Evolutionary conservation across 768 basidiomycete species (phyloP), one percentile per base, ranked within the genome.

Genomic region (Leccinum longicurvipes): DNA sequence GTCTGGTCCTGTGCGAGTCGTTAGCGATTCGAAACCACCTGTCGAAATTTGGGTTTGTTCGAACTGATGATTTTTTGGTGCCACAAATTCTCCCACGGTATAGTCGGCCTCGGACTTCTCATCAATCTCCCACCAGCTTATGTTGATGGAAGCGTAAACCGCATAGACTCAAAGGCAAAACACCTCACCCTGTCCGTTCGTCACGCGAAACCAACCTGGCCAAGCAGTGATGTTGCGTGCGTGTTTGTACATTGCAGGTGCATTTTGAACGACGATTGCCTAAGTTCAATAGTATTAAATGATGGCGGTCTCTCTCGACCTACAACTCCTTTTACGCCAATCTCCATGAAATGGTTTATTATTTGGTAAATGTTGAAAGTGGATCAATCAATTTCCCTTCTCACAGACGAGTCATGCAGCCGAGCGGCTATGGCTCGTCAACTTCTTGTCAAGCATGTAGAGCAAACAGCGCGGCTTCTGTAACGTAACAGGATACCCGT

Each of bases 401-500:
- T 12, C 21, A 3, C 11, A 19, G 9, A 19, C 10, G 9, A 41
- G 15, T 15, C 19, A 21, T 19, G 39, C 39, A 17, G 31, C 31
- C 31, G 6, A 31, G 6, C 6, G 31, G 31, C 31, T 31, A 31
- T 31, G 31, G 31, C 31, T 31, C 31, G 12, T 6, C 12, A 31
- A 31, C 31, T 31, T 6, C 31, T 19, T 34, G 8, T 12, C 25
- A 2, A n/a, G n/a, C n/a, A n/a, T n/a, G n/a, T n/a, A n/a, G n/a
- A n/a, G n/a, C n/a, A n/a, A 32, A 32, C 32, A 15, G 15, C 32
- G 32, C 32, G 15, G 32, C 32, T 32, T 32, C 32, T 32, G 32
- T 48, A 25, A 56, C 60, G 50, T 61, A 60, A 60, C 39, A 21
- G 34, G 27, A 47, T 27, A 11, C 17, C 24, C 29, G n/a, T 23